These are phyloP conservation scores for Inosperma sp. DNA, from an alignment of 768 basidiomycete genomes.

Conservation along the genomic window DNA sequence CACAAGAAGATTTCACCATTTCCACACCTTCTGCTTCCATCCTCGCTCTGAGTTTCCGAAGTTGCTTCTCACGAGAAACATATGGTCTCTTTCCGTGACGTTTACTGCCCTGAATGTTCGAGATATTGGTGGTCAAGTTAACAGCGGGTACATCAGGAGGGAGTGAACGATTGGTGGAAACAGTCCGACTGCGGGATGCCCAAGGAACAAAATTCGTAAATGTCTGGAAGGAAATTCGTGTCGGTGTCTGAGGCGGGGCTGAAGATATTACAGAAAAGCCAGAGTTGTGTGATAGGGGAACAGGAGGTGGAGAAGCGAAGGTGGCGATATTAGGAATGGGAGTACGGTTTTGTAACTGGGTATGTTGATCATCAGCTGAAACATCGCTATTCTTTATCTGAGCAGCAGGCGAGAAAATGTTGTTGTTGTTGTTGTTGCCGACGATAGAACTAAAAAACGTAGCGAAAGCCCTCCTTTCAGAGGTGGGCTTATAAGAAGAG, in stretches of 20 bases:
- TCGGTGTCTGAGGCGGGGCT: conserved; percentile 23
- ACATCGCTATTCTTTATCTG: conserved; percentile 40
- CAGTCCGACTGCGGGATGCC: conserved; percentile 10
- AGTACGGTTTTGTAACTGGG: conserved; percentile 16
- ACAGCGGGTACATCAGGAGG: background rate
- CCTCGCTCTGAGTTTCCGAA: conserved; percentile 56
- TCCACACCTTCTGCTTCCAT: conserved; percentile 40
- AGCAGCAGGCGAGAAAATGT: conserved; percentile 21
- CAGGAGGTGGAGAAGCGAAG: conserved; percentile 15
- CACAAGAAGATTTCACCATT: conserved; percentile 25
- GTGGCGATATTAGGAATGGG: conserved; percentile 5
- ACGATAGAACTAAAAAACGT: conserved; percentile 16
- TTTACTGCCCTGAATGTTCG: too few species aligned
- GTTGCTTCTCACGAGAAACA: conserved; percentile 61
- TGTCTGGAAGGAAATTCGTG: conserved; percentile 56
- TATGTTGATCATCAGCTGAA: conserved; percentile 22
- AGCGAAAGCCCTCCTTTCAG: conserved; percentile 17
- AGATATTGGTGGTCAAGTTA: too few species aligned
- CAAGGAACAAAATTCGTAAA: conserved; percentile 56
- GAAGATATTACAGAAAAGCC: conserved; percentile 36
- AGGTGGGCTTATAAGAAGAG: conserved; percentile 39
- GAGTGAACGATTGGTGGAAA: conserved; percentile 1
- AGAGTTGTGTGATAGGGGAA: conserved; percentile 5
- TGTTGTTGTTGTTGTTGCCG: conserved; percentile 7
- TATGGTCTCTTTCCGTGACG: conserved; percentile 36